These are phyloP conservation scores for Penicillium corylophilum DNA, from an alignment of 2,329 filamentous ascomycete species.

Conservation along the genomic window DNA sequence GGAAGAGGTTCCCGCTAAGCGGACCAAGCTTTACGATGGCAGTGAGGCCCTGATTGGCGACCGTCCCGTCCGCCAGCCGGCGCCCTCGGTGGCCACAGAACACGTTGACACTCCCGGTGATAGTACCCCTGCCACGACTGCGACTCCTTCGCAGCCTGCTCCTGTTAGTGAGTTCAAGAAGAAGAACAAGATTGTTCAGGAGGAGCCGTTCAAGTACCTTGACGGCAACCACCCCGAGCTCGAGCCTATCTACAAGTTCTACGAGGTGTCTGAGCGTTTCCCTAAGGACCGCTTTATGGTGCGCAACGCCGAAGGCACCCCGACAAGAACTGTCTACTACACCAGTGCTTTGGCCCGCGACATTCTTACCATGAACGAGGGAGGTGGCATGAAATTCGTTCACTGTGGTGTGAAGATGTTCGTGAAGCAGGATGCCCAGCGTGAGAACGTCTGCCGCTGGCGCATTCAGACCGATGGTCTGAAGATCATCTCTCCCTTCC, in stretches of 20 bases:
- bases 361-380: constrained; percentile 83
- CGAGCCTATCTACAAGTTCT: constrained; percentile 75
- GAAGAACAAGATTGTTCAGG: constrained; percentile 48
- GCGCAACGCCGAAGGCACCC: constrained; percentile 82
- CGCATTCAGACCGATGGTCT: constrained; percentile 94
- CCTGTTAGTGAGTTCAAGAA: constrained; percentile 22
- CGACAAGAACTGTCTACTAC: constrained; percentile 96
- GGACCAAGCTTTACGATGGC: constrained; percentile 43
- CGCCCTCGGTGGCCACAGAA: constrained; percentile 25
- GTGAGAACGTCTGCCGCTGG: constrained; percentile 84
- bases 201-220: constrained; percentile 95
- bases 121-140: constrained; percentile 19
- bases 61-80: constrained; percentile 36
- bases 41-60: constrained; percentile 40
- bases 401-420: constrained; percentile 99
- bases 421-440: constrained; percentile 93
- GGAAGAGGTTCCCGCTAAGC: constrained; percentile 43
- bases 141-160: neutral
- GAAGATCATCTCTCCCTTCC: constrained; percentile 85
- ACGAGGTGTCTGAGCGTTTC: constrained; percentile 79
- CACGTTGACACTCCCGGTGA: constrained; percentile 24
- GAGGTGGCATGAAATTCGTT: constrained; percentile 88
- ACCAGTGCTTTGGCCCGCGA: constrained; percentile 80
- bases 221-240: constrained; percentile 72
- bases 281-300: constrained; percentile 93